Base-by-base conservation (phyloP, 352 stramenopile genomes). In the Phytophthora macrochlamydospora region DNA sequence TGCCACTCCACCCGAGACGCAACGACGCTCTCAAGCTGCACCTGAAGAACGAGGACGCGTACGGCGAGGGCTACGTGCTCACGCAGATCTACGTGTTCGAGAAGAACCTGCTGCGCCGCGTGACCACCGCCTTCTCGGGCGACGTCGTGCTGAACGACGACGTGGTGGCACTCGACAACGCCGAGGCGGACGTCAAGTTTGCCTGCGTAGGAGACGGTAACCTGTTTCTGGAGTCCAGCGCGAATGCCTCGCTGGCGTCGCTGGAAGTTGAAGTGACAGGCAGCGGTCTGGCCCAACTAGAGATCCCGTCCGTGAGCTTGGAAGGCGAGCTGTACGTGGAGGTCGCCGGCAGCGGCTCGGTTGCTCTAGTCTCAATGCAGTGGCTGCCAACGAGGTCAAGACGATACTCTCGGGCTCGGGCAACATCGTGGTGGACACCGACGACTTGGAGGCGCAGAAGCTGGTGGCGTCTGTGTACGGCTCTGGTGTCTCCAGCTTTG, bases 21-120 rank as follows among this genome's bases (percentile, higher is more conserved):
- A 56, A 73, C 24, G 72, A 91, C 50, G 79, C 70, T 14, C 60
- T 91, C 30, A 84, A 83, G 43, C 46, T 81, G 45, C 73, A 81
- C 51, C 62, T 89, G 59, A 83, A 79, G 62, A 89, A 91, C 70
- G 61, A 79, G 65, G 69, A 87, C 54, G 73, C 76, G 24, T 52
- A 61, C n/a, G 70, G 59, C 7, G 64, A 86, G 18, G 82, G 82
- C 38, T 88, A 66, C 49, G 54, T 91, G 32, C 68, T 89, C 62
- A 88, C 79, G 31, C 67, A 86, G 37, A 80, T 91, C 40, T 74
- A 76, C 56, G 35, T 91, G 14, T 76, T 67, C n/a, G 62, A 86
- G 33, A 79, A 83, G 62, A 76, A 78, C 37, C 42, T 71, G 48
- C 46, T 91, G 48, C 67, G 69, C 14, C 54, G 69, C 50, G 48